A percentile compares a stretch with the other conserved stretches of the same genome.
Evolutionary conservation across 2,329 filamentous ascomycete species (phyloP).

Genomic region (Dactylonectria estremocensis): DNA sequence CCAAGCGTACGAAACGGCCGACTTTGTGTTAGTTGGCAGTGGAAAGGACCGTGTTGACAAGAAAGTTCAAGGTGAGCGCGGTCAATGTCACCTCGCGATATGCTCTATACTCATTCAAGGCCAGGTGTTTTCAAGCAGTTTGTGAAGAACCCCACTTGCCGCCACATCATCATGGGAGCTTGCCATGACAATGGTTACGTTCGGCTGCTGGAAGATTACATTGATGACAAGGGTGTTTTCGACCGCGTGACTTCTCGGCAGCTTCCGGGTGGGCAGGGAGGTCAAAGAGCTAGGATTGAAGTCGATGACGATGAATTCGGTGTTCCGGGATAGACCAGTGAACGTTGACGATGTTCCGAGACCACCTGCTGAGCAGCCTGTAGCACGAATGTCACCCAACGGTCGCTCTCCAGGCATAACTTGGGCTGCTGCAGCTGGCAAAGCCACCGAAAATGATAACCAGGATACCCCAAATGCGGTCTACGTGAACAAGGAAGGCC

Average conservation of each 20-base stretch:
- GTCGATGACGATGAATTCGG: background rate
- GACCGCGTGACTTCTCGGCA: constrained; percentile 3
- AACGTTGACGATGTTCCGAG: background rate
- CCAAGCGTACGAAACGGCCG: background rate
- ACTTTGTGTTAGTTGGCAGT: constrained; percentile 12
- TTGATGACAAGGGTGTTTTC: background rate
- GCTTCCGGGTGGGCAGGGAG: background rate
- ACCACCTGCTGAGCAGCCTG: background rate
- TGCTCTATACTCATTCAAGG: background rate
- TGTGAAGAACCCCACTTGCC: constrained; percentile 5
- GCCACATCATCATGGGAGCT: constrained; percentile 2
- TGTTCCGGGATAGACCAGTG: constrained; percentile 3
- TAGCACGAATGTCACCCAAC: background rate
- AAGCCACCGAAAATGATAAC: background rate
- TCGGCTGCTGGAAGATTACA: constrained; percentile 1
- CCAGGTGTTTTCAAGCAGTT: constrained; percentile 10
- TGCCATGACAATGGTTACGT: constrained; percentile 11
- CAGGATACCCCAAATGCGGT: background rate
- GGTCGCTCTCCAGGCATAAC: background rate
- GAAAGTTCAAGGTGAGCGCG: background rate
- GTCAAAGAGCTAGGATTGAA: background rate
- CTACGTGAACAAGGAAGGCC: background rate
- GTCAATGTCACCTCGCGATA: background rate
- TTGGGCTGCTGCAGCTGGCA: background rate
- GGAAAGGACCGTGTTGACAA: constrained; percentile 7